phyloP scores from a whole-genome alignment of 108 stramenopile species.

The Conticribra guillardii region DNA sequence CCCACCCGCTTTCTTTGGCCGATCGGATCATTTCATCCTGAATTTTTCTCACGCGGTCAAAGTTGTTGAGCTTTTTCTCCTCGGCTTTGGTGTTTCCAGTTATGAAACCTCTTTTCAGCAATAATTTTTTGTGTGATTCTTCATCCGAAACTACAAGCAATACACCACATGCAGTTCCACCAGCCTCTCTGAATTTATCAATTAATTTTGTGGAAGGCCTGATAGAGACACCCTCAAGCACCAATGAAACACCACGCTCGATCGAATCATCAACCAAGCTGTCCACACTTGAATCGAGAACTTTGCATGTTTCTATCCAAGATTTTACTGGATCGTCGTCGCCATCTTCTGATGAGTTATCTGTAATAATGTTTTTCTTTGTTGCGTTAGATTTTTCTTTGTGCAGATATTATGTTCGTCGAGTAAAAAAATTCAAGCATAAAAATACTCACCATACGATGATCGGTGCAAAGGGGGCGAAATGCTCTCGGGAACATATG shows the following conservation, averaged over 20 bases:
- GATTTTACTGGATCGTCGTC: constrained; percentile 58
- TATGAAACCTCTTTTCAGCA: constrained; percentile 53
- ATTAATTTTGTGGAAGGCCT: constrained; percentile 51
- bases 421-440: not conserved
- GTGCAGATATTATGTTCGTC: too few relatives aligned
- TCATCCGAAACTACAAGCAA: constrained; percentile 57
- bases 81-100: constrained; percentile 52
- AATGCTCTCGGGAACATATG: constrained; percentile 53
- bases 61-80: constrained; percentile 54
- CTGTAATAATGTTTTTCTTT: not conserved
- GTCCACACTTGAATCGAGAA: constrained; percentile 53
- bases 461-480: constrained; percentile 70
- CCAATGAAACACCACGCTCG: constrained; percentile 53
- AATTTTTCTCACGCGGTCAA: constrained; percentile 63
- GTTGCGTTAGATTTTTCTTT: not conserved
- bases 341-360: constrained; percentile 34
- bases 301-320: constrained; percentile 70
- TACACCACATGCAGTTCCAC: constrained; percentile 61
- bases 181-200: constrained; percentile 51
- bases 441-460: constrained; percentile 52
- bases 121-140: constrained; percentile 56
- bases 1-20: constrained; percentile 60
- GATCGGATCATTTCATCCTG: constrained; percentile 71
- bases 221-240: constrained; percentile 70
- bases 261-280: constrained; percentile 67